These are phyloP conservation scores for Aphanocladium album DNA, from an alignment of 2,329 filamentous ascomycete genomes.

Conservation along the genomic window DNA sequence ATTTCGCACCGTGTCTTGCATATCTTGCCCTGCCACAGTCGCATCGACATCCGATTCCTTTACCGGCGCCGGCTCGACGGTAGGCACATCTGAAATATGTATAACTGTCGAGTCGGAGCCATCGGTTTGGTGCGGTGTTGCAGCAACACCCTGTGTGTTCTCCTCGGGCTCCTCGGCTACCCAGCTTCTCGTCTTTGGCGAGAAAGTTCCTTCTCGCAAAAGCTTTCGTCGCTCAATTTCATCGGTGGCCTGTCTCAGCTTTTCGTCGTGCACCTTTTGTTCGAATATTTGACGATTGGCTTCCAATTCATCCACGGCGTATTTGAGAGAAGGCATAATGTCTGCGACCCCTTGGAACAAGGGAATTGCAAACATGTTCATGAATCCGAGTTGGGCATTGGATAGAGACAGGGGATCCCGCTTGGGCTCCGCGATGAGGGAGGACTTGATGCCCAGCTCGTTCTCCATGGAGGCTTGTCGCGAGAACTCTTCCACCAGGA, in stretches of 20 bases:
- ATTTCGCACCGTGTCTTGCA: background rate
- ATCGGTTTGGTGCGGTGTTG: slow-evolving; percentile 4
- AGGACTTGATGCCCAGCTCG: slow-evolving; percentile 81
- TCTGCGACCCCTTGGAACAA: slow-evolving; percentile 85
- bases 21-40: background rate
- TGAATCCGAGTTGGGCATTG: slow-evolving; percentile 89
- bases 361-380: slow-evolving; percentile 91
- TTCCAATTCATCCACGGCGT: slow-evolving; percentile 76
- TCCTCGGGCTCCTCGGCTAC: slow-evolving; percentile 23
- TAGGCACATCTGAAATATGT: background rate
- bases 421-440: slow-evolving; percentile 77
- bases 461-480: slow-evolving; percentile 88
- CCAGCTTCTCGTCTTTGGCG: slow-evolving; percentile 41
- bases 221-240: slow-evolving; percentile 32
- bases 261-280: slow-evolving; percentile 58
- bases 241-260: slow-evolving; percentile 38
- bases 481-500: slow-evolving; percentile 92
- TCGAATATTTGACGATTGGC: slow-evolving; percentile 73
- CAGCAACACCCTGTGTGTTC: background rate
- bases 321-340: slow-evolving; percentile 77
- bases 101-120: slow-evolving; percentile 9
- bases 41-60: background rate
- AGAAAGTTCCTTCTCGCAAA: slow-evolving; percentile 38
- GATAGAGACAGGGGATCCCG: slow-evolving; percentile 79
- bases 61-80: background rate